A percentile compares a stretch with the other conserved stretches of the same genome.
phyloP scores from a whole-genome alignment of 306 rosid genomes.

The Ormosia emarginata region DNA sequence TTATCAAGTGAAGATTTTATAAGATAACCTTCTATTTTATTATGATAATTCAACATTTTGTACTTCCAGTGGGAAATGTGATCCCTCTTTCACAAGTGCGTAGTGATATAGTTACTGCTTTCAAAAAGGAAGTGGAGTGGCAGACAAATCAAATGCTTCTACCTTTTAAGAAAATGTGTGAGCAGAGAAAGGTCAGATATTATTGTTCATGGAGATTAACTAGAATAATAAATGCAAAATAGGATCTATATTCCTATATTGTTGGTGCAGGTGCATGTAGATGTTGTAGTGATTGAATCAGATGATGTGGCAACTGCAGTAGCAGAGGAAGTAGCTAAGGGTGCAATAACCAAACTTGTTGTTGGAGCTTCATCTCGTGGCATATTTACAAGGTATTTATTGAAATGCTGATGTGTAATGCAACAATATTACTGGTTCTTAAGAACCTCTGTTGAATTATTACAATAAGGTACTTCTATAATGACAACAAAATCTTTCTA shows the following conservation, averaged over 20 bases:
- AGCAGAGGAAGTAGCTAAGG: conserved; percentile 65
- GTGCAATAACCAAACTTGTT: conserved; percentile 54
- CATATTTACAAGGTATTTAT: conserved; percentile 72
- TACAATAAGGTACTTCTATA: neutral
- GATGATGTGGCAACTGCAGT: conserved; percentile 70
- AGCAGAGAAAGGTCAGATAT: conserved; percentile 63
- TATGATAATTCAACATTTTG: conserved; percentile 14
- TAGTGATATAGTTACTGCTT: conserved; percentile 60
- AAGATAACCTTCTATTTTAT: neutral
- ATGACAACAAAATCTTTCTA: conserved; percentile 9
- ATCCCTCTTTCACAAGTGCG: conserved; percentile 66
- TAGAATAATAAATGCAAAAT: conserved; percentile 7
- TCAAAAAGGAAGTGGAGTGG: conserved; percentile 64
- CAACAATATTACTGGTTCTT: neutral
- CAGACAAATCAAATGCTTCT: conserved; percentile 56
- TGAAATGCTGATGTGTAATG: neutral
- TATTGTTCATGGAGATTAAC: conserved; percentile 17
- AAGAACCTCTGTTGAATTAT: neutral
- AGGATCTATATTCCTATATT: neutral
- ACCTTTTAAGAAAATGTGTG: conserved; percentile 77
- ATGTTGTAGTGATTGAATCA: conserved; percentile 68
- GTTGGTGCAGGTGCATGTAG: conserved; percentile 68
- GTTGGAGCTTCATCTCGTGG: conserved; percentile 77
- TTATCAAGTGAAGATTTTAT: neutral
- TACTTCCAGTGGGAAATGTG: conserved; percentile 71